These are phyloP conservation scores for Brassica hybrid DNA, from an alignment of 441 rosid species.

Conservation along the genomic window DNA sequence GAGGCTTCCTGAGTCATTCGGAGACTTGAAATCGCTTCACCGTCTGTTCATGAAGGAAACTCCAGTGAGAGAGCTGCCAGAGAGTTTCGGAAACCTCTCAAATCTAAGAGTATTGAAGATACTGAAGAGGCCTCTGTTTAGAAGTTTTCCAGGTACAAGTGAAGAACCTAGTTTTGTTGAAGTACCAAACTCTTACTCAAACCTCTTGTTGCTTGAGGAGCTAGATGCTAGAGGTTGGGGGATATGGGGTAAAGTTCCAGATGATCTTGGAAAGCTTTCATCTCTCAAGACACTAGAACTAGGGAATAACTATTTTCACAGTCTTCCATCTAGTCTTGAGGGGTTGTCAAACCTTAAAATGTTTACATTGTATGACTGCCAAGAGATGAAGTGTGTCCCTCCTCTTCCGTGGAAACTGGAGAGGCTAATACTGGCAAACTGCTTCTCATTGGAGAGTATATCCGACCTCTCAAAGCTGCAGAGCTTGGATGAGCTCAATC, in stretches of 20 bases:
- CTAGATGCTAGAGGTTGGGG: constrained; percentile 65
- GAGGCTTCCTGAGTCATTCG: constrained; percentile 64
- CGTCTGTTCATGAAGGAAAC: constrained; percentile 54
- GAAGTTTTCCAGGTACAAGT: not conserved
- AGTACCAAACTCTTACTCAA: constrained; percentile 54
- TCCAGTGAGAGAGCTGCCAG: constrained; percentile 56
- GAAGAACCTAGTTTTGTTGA: constrained; percentile 14
- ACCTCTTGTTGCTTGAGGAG: constrained; percentile 53
- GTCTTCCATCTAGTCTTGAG: constrained; percentile 61
- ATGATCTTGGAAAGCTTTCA: constrained; percentile 61
- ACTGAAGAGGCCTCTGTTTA: constrained; percentile 48
- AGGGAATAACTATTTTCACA: constrained; percentile 56
- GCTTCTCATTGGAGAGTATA: constrained; percentile 52
- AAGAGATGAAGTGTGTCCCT: constrained; percentile 59
- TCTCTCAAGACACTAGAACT: constrained; percentile 48
- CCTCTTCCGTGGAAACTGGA: constrained; percentile 59
- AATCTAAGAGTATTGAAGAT: constrained; percentile 48
- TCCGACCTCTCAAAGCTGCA: constrained; percentile 51
- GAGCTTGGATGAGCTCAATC: constrained; percentile 48
- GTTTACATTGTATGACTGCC: constrained; percentile 52
- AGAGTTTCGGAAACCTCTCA: constrained; percentile 64
- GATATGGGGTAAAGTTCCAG: constrained; percentile 59
- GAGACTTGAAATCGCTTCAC: constrained; percentile 55
- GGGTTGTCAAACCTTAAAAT: constrained; percentile 54
- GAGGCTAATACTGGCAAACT: constrained; percentile 49